Base-by-base conservation (phyloP, 495 filamentous ascomycete species). In the Hypoxylon trugodes region DNA sequence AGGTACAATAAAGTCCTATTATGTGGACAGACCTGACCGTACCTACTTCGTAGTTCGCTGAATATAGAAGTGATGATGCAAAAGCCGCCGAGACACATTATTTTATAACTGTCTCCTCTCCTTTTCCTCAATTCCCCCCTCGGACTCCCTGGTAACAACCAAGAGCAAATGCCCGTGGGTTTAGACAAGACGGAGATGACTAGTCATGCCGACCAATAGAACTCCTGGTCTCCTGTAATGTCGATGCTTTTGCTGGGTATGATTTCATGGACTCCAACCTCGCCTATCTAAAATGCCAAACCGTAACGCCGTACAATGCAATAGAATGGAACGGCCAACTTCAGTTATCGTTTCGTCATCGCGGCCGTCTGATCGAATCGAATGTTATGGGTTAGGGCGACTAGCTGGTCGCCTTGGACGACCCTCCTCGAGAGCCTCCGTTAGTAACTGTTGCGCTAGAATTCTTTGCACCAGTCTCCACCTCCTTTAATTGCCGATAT, bases 191-290 rank as follows among this genome's bases (percentile, higher is more conserved):
- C 51, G 64, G 61, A 62, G 55, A 53, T 59, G 19, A 45, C 57
- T 55, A 58, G 41, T 22, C 46, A 28, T 64, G 33, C 55, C 61
- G 68, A 61, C 68, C 69, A n/a, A 33, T 66, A 46, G 35, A 73
- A 73, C 65, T 66, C 65, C 68, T 33, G 38, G 47, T 65, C 56
- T 64, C 70, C 70, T 66, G 63, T 70, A 70, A 72, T 32, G 53
- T 56, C 52, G 58, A 73, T 69, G 68, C 64, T 73, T 70, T 67
- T 72, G 48, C 49, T 61, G 70, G 70, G 70, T 73, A 73, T 73
- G 70, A 70, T 56, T 59, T 68, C 54, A 51, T 59, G 46, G 59
- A 70, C 56, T 61, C 68, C 64, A 61, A 59, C 57, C 61, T 65
- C 59, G 65, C 43, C 64, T 61, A 42, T 73, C 70, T 73, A 73